Base-by-base conservation (phyloP, 1,139 yeast species). In the Ogataea hybrid region DNA sequence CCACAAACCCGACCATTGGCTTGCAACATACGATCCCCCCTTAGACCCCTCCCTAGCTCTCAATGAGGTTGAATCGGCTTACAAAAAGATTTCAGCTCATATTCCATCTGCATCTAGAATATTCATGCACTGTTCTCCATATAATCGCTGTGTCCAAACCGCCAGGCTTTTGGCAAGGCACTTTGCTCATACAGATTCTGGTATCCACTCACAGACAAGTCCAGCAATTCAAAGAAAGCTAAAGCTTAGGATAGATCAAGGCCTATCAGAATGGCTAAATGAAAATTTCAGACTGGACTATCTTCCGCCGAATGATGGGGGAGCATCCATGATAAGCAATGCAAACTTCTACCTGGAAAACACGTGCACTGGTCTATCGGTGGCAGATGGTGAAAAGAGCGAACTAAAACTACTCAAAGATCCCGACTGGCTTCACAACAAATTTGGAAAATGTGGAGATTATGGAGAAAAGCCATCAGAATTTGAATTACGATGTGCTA, bases 101-200 rank as follows among this genome's bases (percentile, higher is more conserved):
- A 15, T 54, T 15, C 45, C 38, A 39, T 23, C 32, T 28, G 20
- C 37, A 31, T 28, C 49, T 2, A 46, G 47, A 17, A 32, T 61
- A 3, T 49, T 59, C 28, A 51, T 62, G 4, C 67, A 62, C 53
- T 68, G 83, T 1, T 87, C 96, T 2, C 97, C 97, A 0, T 90
- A 88, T 61, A 89, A 87, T 61, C 69, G 97, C 47, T 92, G 97
- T 62, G 70, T 90, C 12, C 90, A 92, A 61, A 89, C 97, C 0
- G 76, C 84, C 3, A 73, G 77, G 34, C 86, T 61, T 25, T 36
- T 62, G 16, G 23, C 58, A 3, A 52, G 52, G 11, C 53, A 49
- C 17, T 21, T 59, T 9, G 25, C 34, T 16, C 16, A 18, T 12
- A 30, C 18, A 16, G 8, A 7, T 9, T 29, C 32, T 11, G 17